These are phyloP conservation scores for Chamaecyparis obtusa DNA, from an alignment of 75 land plant species.

Conservation along the genomic window DNA sequence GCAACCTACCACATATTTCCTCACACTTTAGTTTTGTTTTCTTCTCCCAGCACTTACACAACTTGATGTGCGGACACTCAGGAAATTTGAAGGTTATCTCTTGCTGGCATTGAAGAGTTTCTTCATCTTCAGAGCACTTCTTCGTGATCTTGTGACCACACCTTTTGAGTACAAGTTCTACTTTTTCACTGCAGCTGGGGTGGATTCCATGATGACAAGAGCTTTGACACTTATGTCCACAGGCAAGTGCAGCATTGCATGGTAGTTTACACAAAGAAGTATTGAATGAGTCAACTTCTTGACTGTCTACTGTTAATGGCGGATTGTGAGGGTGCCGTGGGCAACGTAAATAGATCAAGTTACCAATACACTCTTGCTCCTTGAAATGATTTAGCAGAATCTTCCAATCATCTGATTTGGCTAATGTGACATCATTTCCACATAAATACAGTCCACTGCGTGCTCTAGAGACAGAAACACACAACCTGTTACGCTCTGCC, in stretches of 20 bases:
- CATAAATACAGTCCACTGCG: conserved; percentile 15
- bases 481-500: conserved; percentile 6
- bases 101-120: neutral
- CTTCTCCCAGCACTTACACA: conserved; percentile 6
- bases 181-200: conserved; percentile 5
- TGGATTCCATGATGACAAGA: conserved; percentile 26
- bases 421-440: conserved; percentile 3
- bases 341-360: conserved; percentile 8
- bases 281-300: neutral
- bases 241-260: neutral
- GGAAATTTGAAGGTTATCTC: neutral
- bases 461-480: conserved; percentile 14
- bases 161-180: neutral
- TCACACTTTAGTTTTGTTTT: neutral
- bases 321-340: conserved; percentile 12
- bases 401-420: conserved; percentile 1
- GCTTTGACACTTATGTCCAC: conserved; percentile 14
- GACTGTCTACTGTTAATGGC: conserved; percentile 1
- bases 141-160: conserved; percentile 20
- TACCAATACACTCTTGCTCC: neutral
- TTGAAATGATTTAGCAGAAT: neutral
- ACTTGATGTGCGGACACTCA: neutral
- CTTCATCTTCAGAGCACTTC: neutral
- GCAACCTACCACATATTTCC: conserved; percentile 5
- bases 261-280: conserved; percentile 5